phyloP scores from a whole-genome alignment of 352 stramenopile genomes.

The Phytophthora fragariaefolia region DNA sequence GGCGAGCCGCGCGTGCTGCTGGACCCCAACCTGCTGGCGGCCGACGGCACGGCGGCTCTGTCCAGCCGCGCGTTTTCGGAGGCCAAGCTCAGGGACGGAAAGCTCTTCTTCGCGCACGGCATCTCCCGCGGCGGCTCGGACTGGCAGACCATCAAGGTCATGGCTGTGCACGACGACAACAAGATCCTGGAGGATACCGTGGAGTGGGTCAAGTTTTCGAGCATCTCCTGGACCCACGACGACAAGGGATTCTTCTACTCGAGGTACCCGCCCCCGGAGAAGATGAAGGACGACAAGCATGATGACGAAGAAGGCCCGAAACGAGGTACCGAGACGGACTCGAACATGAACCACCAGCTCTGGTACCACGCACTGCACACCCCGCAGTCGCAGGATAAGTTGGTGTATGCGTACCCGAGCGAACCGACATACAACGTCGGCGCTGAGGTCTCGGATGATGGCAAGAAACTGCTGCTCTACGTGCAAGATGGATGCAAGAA shows the following conservation, averaged over 20 bases:
- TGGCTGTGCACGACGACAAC: conserved; percentile 73
- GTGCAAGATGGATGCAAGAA: conserved; percentile 90
- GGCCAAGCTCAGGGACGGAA: conserved; percentile 62
- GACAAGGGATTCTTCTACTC: conserved; percentile 90
- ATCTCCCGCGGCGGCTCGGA: conserved; percentile 86
- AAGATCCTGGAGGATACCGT: conserved; percentile 80
- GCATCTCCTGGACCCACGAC: conserved; percentile 84
- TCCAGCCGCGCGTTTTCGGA: conserved; percentile 73
- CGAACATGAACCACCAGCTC: conserved; percentile 82
- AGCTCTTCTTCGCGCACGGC: conserved; percentile 85
- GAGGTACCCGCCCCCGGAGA: conserved; percentile 73
- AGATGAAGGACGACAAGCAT: conserved; percentile 55
- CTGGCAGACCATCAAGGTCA: conserved; percentile 89
- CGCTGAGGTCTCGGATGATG: conserved; percentile 77
- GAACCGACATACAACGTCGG: conserved; percentile 78
- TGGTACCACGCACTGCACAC: conserved; percentile 85
- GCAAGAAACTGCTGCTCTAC: conserved; percentile 77
- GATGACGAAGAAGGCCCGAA: conserved; percentile 54
- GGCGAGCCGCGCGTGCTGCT: conserved; percentile 75
- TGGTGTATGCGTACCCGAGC: conserved; percentile 80
- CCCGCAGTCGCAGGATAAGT: conserved; percentile 68
- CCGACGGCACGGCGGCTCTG: conserved; percentile 79
- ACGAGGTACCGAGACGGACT: conserved; percentile 78
- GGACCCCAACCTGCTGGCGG: conserved; percentile 82
- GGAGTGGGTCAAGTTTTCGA: conserved; percentile 91